Evolutionary conservation across 129 eudicot genomes (phyloP).

Genomic region (Flaveria sonorensis): DNA sequence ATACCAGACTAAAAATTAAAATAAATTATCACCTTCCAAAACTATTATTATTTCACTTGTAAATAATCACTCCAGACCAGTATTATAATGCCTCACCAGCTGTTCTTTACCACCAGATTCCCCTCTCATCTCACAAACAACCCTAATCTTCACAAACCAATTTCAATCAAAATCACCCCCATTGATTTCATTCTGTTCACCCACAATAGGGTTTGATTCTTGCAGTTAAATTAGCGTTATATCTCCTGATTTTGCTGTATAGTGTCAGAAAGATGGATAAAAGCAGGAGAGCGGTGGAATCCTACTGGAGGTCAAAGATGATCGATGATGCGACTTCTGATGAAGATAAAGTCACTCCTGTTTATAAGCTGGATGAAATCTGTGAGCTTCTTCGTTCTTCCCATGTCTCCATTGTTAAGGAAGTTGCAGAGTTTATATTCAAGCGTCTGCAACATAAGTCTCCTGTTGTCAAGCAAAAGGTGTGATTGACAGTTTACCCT

Average conservation of each 20-base stretch:
- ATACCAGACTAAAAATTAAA: neutral
- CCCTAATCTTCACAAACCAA: neutral
- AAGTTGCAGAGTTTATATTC: slow-evolving; percentile 66
- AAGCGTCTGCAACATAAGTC: slow-evolving; percentile 86
- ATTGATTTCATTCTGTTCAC: neutral
- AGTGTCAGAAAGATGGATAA: slow-evolving; percentile 56
- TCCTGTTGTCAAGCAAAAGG: slow-evolving; percentile 92
- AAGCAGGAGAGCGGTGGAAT: slow-evolving; percentile 99
- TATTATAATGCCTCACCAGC: neutral
- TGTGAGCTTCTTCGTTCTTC: slow-evolving; percentile 93
- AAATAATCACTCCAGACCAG: neutral
- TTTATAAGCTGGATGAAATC: slow-evolving; percentile 84
- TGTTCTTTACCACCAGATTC: slow-evolving; percentile 6
- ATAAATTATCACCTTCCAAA: neutral
- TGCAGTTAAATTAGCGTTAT: neutral
- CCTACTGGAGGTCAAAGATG: slow-evolving; percentile 94
- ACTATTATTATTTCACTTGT: neutral
- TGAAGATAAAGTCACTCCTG: slow-evolving; percentile 94
- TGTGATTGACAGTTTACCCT: neutral
- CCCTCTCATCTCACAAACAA: neutral
- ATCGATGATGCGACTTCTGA: slow-evolving; percentile 87
- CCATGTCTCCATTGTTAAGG: slow-evolving; percentile 70
- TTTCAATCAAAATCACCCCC: neutral
- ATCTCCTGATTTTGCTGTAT: neutral
- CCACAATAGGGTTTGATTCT: no score